A percentile compares a stretch with the other conserved stretches of the same genome.
Conservation (phyloP, 2,329 filamentous ascomycete species). For the Xylaria sp. region DNA sequence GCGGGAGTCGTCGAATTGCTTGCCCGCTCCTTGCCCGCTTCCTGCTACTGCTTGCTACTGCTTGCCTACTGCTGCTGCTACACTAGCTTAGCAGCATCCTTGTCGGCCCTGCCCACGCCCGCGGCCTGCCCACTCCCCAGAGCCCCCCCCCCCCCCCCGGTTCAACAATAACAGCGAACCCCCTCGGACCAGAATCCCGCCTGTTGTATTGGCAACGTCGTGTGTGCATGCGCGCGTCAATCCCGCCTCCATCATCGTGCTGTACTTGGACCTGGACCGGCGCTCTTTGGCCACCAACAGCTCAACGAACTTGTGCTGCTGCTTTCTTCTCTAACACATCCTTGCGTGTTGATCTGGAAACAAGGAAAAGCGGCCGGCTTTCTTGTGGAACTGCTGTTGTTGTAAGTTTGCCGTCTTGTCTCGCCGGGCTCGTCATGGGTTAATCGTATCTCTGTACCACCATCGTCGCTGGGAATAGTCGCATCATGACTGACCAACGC, state of each 20-base stretch:
- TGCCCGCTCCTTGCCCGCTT: background rate
- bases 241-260: background rate
- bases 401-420: constrained; percentile 10
- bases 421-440: background rate
- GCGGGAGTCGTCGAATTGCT: background rate
- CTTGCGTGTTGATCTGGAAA: background rate
- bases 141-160: background rate
- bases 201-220: background rate
- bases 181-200: background rate
- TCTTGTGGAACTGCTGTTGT: background rate
- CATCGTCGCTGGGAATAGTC: constrained; percentile 3
- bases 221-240: background rate
- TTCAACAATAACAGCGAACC: background rate
- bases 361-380: background rate
- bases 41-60: background rate
- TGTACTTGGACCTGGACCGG: background rate
- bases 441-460: background rate
- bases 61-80: background rate
- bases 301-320: background rate
- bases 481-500: constrained; percentile 19
- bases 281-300: background rate
- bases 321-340: background rate
- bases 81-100: background rate
- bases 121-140: background rate
- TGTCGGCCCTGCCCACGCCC: background rate